Percentiles rank a stretch among this genome's conserved stretches.
Evolutionary conservation across 345 rosid species (phyloP).

Genomic region (Citrus maxima): DNA sequence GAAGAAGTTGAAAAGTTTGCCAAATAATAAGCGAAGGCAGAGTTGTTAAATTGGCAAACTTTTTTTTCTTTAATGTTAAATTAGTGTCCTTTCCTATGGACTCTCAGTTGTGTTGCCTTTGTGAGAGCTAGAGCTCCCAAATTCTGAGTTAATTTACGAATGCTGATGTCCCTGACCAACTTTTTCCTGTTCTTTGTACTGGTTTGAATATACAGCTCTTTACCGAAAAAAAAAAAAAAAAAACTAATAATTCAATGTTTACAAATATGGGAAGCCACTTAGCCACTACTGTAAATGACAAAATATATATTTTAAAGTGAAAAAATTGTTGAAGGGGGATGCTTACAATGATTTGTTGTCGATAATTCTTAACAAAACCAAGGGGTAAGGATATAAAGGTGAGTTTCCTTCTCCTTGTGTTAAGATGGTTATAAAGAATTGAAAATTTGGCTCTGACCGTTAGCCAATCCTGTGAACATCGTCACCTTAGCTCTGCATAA

Average conservation of each 20-base stretch:
- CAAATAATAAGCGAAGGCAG: background rate
- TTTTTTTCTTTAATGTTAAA: too few species aligned
- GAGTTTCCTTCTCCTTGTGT: too few species aligned
- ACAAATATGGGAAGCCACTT: background rate
- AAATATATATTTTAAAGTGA: background rate
- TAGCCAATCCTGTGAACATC: background rate
- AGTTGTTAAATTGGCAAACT: too few species aligned
- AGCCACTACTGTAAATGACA: too few species aligned
- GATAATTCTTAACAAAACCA: background rate
- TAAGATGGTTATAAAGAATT: background rate
- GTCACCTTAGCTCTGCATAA: too few species aligned
- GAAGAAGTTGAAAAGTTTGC: background rate
- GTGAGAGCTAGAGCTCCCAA: background rate
- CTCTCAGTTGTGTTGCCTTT: too few species aligned
- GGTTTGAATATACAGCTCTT: background rate
- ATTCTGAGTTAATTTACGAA: background rate
- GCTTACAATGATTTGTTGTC: background rate
- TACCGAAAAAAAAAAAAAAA: background rate
- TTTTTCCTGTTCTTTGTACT: background rate
- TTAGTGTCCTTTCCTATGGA: too few species aligned
- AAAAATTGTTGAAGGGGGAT: background rate
- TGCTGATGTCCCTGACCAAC: background rate
- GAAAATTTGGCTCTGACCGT: background rate
- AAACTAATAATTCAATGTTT: background rate
- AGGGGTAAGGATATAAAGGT: background rate